Conservation (phyloP, 805 yeast genomes). For the Ogataea methanolica region DNA sequence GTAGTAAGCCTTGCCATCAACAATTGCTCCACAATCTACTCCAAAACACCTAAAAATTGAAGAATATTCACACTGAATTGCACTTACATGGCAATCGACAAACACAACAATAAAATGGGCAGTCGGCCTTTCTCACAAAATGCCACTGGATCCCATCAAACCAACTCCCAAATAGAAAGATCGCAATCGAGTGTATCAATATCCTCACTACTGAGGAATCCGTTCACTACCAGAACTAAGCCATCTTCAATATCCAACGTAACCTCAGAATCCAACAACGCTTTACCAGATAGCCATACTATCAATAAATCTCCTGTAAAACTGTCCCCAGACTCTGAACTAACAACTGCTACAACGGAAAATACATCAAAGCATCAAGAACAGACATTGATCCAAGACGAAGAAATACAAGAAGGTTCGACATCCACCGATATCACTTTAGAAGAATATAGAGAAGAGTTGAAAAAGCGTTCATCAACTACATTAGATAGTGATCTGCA, state of each 20-base stretch:
- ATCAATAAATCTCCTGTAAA: not conserved
- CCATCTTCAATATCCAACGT: not conserved
- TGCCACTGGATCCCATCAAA: not conserved
- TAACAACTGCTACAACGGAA: not conserved
- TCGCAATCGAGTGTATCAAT: conserved; percentile 20
- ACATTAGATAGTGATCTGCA: not conserved
- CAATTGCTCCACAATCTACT: no score
- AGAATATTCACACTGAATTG: no score
- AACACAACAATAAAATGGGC: not conserved
- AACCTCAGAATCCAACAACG: not conserved
- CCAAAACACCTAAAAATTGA: no score
- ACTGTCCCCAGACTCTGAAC: conserved; percentile 2
- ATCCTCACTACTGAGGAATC: conserved; percentile 17
- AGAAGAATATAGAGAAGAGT: conserved; percentile 22
- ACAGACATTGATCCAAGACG: no score
- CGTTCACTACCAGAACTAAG: conserved; percentile 10
- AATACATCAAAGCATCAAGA: not conserved
- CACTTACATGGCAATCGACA: no score
- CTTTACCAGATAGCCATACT: not conserved
- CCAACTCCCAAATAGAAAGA: conserved; percentile 5
- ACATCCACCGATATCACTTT: conserved; percentile 17
- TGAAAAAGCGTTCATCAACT: conserved; percentile 11
- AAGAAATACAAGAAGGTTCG: no score
- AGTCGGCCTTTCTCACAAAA: not conserved
- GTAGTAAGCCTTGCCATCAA: no score